Percentiles rank a stretch among this genome's conserved stretches.
These are phyloP conservation scores for Populus davidiana DNA, from an alignment of 345 rosid species.

Conservation along the genomic window DNA sequence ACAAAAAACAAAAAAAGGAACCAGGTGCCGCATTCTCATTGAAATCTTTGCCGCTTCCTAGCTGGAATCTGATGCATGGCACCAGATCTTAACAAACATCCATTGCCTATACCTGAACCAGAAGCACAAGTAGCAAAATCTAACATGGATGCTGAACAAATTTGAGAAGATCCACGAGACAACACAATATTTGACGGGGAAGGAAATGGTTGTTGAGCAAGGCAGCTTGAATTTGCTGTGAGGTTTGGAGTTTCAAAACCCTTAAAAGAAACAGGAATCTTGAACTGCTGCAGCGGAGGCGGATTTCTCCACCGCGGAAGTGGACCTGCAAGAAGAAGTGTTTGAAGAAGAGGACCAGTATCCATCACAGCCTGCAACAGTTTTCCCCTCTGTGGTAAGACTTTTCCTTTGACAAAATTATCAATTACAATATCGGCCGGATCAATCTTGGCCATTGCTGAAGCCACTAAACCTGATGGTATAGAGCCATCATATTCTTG, in stretches of 20 bases:
- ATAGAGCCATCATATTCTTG: slow-evolving; percentile 20
- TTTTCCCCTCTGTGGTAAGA: slow-evolving; percentile 67
- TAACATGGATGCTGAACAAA: slow-evolving; percentile 55
- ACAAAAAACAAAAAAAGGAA: background rate
- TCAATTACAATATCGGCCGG: slow-evolving; percentile 44
- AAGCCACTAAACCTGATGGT: slow-evolving; percentile 10
- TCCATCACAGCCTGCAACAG: slow-evolving; percentile 66
- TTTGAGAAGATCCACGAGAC: slow-evolving; percentile 29
- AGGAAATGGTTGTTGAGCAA: slow-evolving; percentile 15
- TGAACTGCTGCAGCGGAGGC: slow-evolving; percentile 65
- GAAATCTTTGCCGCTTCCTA: slow-evolving; percentile 61
- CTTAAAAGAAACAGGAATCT: slow-evolving; percentile 50
- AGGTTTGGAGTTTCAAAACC: slow-evolving; percentile 20
- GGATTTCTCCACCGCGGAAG: slow-evolving; percentile 95
- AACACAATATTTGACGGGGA: slow-evolving; percentile 17
- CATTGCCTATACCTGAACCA: slow-evolving; percentile 28
- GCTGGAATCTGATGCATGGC: slow-evolving; percentile 27
- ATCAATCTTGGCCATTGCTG: slow-evolving; percentile 35
- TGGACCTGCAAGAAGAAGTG: slow-evolving; percentile 81
- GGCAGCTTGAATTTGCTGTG: slow-evolving; percentile 9
- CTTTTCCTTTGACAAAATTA: slow-evolving; percentile 46
- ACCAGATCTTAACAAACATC: slow-evolving; percentile 23
- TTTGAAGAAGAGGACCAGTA: slow-evolving; percentile 76
- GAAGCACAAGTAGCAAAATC: slow-evolving; percentile 36
- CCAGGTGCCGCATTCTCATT: slow-evolving; percentile 23